These are phyloP conservation scores for Megacollybia marginata DNA, from an alignment of 768 basidiomycete genomes.

Conservation along the genomic window DNA sequence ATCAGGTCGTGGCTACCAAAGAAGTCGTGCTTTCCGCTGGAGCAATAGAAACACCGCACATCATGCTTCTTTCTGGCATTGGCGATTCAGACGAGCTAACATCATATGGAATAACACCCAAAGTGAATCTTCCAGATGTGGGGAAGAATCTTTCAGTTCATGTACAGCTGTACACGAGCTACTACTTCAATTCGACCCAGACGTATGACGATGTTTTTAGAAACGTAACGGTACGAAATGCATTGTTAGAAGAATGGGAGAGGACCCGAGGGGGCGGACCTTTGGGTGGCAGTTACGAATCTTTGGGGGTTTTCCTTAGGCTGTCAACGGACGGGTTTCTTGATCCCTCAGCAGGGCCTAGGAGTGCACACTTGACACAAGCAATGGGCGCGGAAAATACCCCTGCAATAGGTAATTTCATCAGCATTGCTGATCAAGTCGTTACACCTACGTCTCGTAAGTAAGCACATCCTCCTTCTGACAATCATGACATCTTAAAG, in stretches of 20 bases:
- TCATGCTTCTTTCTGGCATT: constrained; percentile 13
- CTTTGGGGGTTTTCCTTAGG: constrained; percentile 1
- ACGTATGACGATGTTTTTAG: constrained; percentile 4
- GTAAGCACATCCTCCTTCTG: not conserved
- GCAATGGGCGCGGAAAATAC: not conserved
- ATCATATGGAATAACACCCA: not conserved
- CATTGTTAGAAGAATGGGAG: not conserved
- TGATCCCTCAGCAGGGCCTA: constrained; percentile 1
- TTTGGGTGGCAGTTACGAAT: constrained; percentile 3
- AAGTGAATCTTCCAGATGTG: constrained; percentile 9
- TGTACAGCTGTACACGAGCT: constrained; percentile 1
- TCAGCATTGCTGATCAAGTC: constrained; percentile 3
- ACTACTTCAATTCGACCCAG: constrained; percentile 1
- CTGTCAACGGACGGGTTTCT: not conserved
- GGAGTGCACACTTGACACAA: constrained; percentile 2
- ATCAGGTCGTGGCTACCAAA: constrained; percentile 9
- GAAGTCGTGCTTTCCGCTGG: constrained; percentile 21
- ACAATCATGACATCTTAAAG: constrained; percentile 1
- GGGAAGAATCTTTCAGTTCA: constrained; percentile 11
- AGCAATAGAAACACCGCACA: constrained; percentile 13
- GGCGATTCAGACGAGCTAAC: constrained; percentile 5
- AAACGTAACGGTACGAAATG: not conserved
- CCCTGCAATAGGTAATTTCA: constrained; percentile 1
- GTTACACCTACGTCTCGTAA: constrained; percentile 3
- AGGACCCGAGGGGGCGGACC: not conserved